Base-by-base conservation (phyloP, 208 protist genomes). In the Trypanosoma avium region DNA sequence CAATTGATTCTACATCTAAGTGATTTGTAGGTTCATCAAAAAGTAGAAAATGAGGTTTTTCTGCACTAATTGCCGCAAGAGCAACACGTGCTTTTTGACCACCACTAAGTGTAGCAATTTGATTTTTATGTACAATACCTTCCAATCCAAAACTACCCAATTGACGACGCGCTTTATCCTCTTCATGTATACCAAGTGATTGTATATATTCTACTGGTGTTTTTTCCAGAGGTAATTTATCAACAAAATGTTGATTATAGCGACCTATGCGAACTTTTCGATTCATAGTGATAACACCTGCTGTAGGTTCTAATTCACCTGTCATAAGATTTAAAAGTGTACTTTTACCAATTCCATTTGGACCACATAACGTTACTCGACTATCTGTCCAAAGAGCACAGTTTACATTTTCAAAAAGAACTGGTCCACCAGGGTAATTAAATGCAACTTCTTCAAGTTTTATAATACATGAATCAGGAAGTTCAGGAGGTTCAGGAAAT, bases 1-100 rank as follows among this genome's bases (percentile, higher is more conserved):
- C 85, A 59, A 97, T 94, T 19, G 87, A 88, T 73, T 98, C 90
- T 48, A 97, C 77, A 67, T 97, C 93, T 12, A 98, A 59, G 75
- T 98, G 94, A 74, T 98, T 98, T 2, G 94, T 97, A 13, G 92
- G 93, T 81, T 98, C 97, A 73, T 98, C 97, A 38, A 99, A 84
- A 27, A 98, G 78, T 17, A 99, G 79, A 47, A 98, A 86, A 72
- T 98, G 91, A 13, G 97, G 97, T 27, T 65, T 49, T 68, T 92
- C 79, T 24, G 92, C 84, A 48, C 90, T 94, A 56, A 98, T 95
- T 7, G 78, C 77, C 1, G 97, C 94, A 50, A 98, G 88, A 12
- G 84, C 88, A 21, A 98, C 88, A n/a, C 97, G 86, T 17, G 90
- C 84, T 72, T 97, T 97, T 74, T 99, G 95, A 0, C 97, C 96